These are phyloP conservation scores for Usnea hakonensis DNA, from an alignment of 495 filamentous ascomycete species.

Conservation along the genomic window DNA sequence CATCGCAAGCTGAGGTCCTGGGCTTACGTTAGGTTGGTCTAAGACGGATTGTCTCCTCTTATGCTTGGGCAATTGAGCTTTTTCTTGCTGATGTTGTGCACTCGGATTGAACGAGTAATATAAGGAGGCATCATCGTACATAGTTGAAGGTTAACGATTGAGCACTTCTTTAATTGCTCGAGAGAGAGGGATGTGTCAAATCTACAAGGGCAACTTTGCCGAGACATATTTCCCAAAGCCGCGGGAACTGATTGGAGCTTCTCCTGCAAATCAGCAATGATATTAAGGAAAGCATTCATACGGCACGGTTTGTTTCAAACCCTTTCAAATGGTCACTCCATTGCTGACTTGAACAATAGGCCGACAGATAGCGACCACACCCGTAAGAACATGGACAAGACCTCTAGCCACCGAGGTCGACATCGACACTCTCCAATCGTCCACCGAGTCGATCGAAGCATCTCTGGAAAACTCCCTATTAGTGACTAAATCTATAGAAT, in stretches of 20 bases:
- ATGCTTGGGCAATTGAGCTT: slow-evolving; percentile 35
- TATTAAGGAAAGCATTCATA: slow-evolving; percentile 17
- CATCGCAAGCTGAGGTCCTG: slow-evolving; percentile 20
- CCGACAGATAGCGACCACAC: not conserved
- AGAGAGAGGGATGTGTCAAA: not conserved
- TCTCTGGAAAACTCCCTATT: slow-evolving; percentile 17
- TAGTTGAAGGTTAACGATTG: slow-evolving; percentile 23
- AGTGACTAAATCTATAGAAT: slow-evolving; percentile 22
- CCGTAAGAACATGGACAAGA: slow-evolving; percentile 18
- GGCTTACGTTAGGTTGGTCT: slow-evolving; percentile 60
- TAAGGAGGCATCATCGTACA: slow-evolving; percentile 71
- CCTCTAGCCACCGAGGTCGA: slow-evolving; percentile 19
- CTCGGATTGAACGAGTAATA: slow-evolving; percentile 56
- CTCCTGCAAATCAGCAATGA: slow-evolving; percentile 15
- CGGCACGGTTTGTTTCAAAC: slow-evolving; percentile 17
- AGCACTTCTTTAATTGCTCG: not conserved
- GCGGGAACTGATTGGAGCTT: not conserved
- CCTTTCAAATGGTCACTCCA: not conserved
- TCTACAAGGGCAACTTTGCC: slow-evolving; percentile 13
- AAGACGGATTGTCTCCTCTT: slow-evolving; percentile 57
- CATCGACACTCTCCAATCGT: not conserved
- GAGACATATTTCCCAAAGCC: slow-evolving; percentile 7
- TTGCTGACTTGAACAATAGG: slow-evolving; percentile 8
- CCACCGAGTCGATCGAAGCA: slow-evolving; percentile 16
- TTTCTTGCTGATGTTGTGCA: slow-evolving; percentile 40